These are phyloP conservation scores for Toxicodendron radicans DNA, from an alignment of 345 rosid genomes.

Conservation along the genomic window DNA sequence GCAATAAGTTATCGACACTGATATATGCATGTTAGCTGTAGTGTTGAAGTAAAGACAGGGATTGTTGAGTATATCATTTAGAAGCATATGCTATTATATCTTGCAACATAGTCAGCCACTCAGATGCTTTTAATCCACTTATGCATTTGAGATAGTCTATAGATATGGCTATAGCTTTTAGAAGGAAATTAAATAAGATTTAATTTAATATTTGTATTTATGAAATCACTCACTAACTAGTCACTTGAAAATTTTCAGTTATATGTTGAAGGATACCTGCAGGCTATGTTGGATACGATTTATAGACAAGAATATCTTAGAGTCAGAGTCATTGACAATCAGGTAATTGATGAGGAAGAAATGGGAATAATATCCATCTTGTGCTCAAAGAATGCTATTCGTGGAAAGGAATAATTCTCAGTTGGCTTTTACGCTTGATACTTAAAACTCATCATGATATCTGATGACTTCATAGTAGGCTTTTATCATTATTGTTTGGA, in stretches of 20 bases:
- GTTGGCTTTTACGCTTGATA: neutral
- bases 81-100: neutral
- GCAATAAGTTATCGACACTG: neutral
- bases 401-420: neutral
- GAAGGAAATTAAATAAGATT: neutral
- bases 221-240: constrained; percentile 12
- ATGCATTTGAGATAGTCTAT: neutral
- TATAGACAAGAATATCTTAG: constrained; percentile 92
- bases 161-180: too few species aligned
- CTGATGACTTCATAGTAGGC: constrained; percentile 2
- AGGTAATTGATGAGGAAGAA: constrained; percentile 42
- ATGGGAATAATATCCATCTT: neutral
- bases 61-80: neutral
- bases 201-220: neutral
- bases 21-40: neutral
- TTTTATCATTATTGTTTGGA: neutral
- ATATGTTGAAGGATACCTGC: constrained; percentile 92
- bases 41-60: neutral
- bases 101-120: neutral
- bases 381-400: neutral
- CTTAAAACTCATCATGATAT: neutral
- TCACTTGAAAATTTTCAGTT: constrained; percentile 49
- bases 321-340: constrained; percentile 88
- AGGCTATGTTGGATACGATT: constrained; percentile 89
- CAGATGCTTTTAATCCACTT: neutral